Evolutionary conservation across 2,329 filamentous ascomycete genomes (phyloP), one percentile per base, ranked within the genome.

Genomic region (Hypoxylon sp.): DNA sequence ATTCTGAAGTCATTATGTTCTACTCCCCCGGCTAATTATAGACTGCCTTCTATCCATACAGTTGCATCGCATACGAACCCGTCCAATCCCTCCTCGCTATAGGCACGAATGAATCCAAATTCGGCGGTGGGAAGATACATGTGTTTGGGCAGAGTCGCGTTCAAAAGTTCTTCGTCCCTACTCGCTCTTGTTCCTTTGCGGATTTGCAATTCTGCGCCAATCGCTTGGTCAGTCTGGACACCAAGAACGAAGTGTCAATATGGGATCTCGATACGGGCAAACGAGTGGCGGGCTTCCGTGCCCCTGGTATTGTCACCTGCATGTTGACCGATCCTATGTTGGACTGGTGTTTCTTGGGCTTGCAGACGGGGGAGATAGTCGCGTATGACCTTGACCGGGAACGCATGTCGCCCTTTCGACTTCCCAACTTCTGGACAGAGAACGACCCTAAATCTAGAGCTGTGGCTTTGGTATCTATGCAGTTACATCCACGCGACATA

Each of bases 301-400:
- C 91, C 7, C 89, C 91, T 0, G 91, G 90, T 4, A 80, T 85
- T 37, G 89, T 92, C 13, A 86, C 84, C 9, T 81, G 83, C 21
- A 69, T 97, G 64, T 79, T 88, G 49, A 91, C 89, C 5, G 94
- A 99, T 68, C 91, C 93, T 0, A 90, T 90, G 74, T 78, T 99
- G 53, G 94, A 99, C 70, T 99, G 95, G 84, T 91, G 88, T 26
- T 88, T 99, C 55, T 76, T 97, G 32, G 94, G 91, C 8, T 75
- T 91, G 56, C 84, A 89, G 58, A 89, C 82, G 65, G 91, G 93
- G 53, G 92, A 97, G 50, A 79, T 97, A 7, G 80, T 93, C 52
- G 90, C 91, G n/a, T 99, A 93, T 68, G 94, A 99, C 69, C 78
- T 99, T 47, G 94, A 97, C 67, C 82, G 92, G 51, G 86, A 90